These are phyloP conservation scores for Funneliformis caledonium DNA, from an alignment of 371 early-diverging fungal species.

Conservation along the genomic window DNA sequence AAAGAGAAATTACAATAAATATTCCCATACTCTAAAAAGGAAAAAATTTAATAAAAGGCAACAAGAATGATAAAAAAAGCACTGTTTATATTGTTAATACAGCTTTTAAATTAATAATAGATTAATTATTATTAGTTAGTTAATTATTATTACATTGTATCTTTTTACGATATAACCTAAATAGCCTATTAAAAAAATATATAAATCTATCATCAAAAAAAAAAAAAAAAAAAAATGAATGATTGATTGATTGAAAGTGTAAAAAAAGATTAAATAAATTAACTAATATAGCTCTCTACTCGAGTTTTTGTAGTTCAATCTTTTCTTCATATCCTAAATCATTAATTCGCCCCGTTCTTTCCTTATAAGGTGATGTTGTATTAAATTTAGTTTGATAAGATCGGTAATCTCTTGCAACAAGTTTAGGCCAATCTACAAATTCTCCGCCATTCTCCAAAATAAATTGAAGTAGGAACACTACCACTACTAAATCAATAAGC, in stretches of 20 bases:
- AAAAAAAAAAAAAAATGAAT: background rate
- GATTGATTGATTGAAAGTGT: too few species aligned
- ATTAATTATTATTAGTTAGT: too few species aligned
- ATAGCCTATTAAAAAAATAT: background rate
- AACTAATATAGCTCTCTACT: background rate
- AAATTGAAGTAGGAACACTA: background rate
- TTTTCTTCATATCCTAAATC: constrained; percentile 27
- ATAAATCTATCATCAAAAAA: background rate
- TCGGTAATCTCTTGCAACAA: constrained; percentile 29
- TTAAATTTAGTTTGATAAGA: background rate
- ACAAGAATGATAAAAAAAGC: too few species aligned
- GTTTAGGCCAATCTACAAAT: constrained; percentile 36
- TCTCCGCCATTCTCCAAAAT: constrained; percentile 14
- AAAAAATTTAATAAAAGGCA: background rate
- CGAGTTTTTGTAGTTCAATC: constrained; percentile 20
- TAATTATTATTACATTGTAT: background rate
- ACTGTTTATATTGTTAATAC: background rate
- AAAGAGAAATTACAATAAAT: background rate
- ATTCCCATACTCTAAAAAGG: background rate
- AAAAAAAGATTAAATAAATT: background rate
- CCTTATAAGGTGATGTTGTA: background rate
- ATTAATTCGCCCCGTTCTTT: background rate
- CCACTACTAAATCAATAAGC: background rate
- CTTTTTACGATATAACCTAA: background rate
- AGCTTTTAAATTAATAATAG: too few species aligned